These are phyloP conservation scores for Tricladium varicosporioides DNA, from an alignment of 2,329 filamentous ascomycete genomes.

Conservation along the genomic window DNA sequence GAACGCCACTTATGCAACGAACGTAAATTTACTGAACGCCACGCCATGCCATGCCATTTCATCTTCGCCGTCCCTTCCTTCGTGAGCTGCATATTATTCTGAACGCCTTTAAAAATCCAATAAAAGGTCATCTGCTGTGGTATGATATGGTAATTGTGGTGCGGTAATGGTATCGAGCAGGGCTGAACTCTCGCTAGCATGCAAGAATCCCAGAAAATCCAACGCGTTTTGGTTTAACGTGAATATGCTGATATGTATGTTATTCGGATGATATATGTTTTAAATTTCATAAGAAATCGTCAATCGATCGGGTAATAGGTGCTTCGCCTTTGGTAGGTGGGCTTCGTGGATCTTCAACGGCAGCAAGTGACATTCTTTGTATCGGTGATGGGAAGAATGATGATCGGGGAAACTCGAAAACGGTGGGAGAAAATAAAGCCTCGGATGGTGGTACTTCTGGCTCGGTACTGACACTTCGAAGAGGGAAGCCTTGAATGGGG, in stretches of 20 bases:
- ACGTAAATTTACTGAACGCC: background rate
- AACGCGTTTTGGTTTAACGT: background rate
- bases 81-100: background rate
- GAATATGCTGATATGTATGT: background rate
- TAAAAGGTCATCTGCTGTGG: background rate
- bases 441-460: slow-evolving; percentile 25
- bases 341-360: slow-evolving; percentile 64
- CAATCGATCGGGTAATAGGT: slow-evolving; percentile 75
- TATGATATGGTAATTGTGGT: background rate
- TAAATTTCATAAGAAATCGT: slow-evolving; percentile 63
- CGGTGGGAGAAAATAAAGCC: slow-evolving; percentile 62
- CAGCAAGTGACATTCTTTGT: slow-evolving; percentile 27
- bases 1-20: background rate
- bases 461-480: slow-evolving; percentile 19
- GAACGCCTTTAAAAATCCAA: background rate
- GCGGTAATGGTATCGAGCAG: background rate
- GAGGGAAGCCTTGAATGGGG: slow-evolving; percentile 26
- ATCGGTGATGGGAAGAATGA: slow-evolving; percentile 52
- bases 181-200: background rate
- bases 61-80: background rate
- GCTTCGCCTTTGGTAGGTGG: slow-evolving; percentile 72
- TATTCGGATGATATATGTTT: background rate
- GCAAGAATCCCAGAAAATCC: background rate
- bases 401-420: slow-evolving; percentile 70
- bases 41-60: background rate